A percentile compares a stretch with the other conserved stretches of the same genome.
Conservation (phyloP, 257 asterid genomes). For the Solanum chilense region DNA sequence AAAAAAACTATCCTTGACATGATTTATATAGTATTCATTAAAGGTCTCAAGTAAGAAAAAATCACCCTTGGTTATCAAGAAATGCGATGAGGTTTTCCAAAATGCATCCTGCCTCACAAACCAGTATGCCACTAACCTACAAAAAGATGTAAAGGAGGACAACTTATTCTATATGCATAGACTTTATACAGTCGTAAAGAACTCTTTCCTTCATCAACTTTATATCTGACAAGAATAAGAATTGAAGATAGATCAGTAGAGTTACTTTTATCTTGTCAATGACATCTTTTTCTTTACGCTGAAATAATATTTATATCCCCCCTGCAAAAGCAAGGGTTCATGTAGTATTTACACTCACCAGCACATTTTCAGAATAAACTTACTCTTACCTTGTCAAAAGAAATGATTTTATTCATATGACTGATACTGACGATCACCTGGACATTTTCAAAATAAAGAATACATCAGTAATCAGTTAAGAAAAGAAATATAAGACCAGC, state of each 20-base stretch:
- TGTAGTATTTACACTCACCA: constrained; percentile 78
- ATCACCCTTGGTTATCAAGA: constrained; percentile 84
- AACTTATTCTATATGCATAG: background rate
- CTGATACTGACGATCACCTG: constrained; percentile 82
- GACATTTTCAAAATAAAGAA: background rate
- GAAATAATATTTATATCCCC: background rate
- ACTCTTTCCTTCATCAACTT: background rate
- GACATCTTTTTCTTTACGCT: constrained; percentile 7
- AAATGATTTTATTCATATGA: constrained; percentile 68
- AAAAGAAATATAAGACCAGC: background rate
- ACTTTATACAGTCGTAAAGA: background rate
- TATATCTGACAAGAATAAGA: background rate
- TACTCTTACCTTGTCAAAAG: constrained; percentile 73
- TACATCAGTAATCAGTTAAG: background rate
- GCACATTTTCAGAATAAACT: constrained; percentile 6
- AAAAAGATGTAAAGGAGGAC: constrained; percentile 5
- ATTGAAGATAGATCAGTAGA: background rate
- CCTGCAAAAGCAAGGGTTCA: constrained; percentile 26
- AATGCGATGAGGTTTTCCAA: constrained; percentile 85
- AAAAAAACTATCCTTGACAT: background rate
- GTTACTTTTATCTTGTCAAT: constrained; percentile 56
- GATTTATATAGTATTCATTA: background rate
- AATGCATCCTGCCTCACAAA: constrained; percentile 99
- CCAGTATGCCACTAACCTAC: constrained; percentile 84
- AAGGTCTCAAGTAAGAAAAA: background rate